Percentiles rank a stretch among this genome's conserved stretches.
Conservation (phyloP, 352 stramenopile genomes). For the Peronospora belbahrii region DNA sequence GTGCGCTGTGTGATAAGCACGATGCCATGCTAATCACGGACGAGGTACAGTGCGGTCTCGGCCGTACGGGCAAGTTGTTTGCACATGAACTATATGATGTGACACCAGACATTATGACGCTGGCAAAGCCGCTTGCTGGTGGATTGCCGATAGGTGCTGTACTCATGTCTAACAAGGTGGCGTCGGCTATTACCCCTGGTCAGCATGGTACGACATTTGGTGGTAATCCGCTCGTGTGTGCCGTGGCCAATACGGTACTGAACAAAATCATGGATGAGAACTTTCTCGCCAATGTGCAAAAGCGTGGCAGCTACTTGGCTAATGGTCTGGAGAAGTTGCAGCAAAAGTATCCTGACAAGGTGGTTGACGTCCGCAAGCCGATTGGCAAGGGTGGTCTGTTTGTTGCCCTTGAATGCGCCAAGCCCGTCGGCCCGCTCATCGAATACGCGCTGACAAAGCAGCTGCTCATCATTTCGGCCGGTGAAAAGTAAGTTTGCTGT, state of each 20-base stretch:
- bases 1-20: constrained; percentile 90
- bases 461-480: constrained; percentile 76
- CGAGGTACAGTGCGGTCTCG: constrained; percentile 97
- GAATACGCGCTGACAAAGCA: constrained; percentile 67
- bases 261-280: constrained; percentile 58
- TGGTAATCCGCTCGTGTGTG: constrained; percentile 93
- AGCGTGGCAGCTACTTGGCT: constrained; percentile 53
- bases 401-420: constrained; percentile 65
- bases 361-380: constrained; percentile 57
- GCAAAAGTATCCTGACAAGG: constrained; percentile 65
- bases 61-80: constrained; percentile 92
- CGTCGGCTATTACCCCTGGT: constrained; percentile 85
- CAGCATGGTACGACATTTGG: constrained; percentile 96
- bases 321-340: constrained; percentile 51
- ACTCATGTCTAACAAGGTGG: constrained; percentile 87
- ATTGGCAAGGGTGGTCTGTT: constrained; percentile 72
- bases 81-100: constrained; percentile 91
- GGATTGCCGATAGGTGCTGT: constrained; percentile 95
- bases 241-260: constrained; percentile 81
- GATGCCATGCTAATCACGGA: constrained; percentile 96
- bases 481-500: constrained; percentile 56
- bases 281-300: constrained; percentile 70
- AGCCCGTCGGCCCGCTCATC: constrained; percentile 51
- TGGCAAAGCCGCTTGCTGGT: constrained; percentile 94
- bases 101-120: constrained; percentile 94